Conservation (phyloP, 2,329 filamentous ascomycete species). For the Beauveria asiatica region DNA sequence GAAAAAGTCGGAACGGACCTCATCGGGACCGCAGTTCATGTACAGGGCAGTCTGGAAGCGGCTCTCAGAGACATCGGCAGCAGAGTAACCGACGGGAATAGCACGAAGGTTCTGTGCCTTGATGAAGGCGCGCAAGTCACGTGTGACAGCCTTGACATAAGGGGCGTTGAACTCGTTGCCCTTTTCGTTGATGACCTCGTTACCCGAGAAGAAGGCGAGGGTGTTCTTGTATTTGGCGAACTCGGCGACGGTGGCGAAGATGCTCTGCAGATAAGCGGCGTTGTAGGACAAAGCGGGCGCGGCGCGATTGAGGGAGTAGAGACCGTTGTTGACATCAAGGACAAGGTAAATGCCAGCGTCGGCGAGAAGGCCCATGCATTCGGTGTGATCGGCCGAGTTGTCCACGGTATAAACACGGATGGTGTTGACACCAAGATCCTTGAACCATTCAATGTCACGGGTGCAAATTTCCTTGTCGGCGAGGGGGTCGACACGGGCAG, state of each 20-base stretch:
- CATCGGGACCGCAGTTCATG: slow-evolving; percentile 86
- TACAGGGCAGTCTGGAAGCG: slow-evolving; percentile 79
- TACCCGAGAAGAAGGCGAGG: slow-evolving; percentile 76
- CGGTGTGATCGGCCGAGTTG: slow-evolving; percentile 72
- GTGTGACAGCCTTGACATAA: slow-evolving; percentile 70
- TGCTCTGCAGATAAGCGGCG: slow-evolving; percentile 68
- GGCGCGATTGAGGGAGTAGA: slow-evolving; percentile 77
- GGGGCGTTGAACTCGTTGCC: slow-evolving; percentile 57
- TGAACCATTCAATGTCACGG: slow-evolving; percentile 74
- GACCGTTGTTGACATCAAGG: slow-evolving; percentile 81
- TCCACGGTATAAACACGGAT: slow-evolving; percentile 89
- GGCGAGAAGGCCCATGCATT: slow-evolving; percentile 73
- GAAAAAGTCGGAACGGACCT: slow-evolving; percentile 80
- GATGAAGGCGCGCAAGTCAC: slow-evolving; percentile 68
- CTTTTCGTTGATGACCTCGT: slow-evolving; percentile 68
- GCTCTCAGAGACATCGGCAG: slow-evolving; percentile 76
- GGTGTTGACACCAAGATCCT: slow-evolving; percentile 81
- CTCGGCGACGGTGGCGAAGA: slow-evolving; percentile 82
- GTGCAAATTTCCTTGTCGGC: slow-evolving; percentile 61
- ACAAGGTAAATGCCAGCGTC: slow-evolving; percentile 89
- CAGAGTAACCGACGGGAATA: slow-evolving; percentile 68
- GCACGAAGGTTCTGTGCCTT: slow-evolving; percentile 50
- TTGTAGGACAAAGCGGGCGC: slow-evolving; percentile 71
- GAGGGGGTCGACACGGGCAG: slow-evolving; percentile 60
- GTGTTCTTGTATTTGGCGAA: slow-evolving; percentile 81